phyloP scores from a whole-genome alignment of 2,329 filamentous ascomycete species.

The Sphaerulina musiva region DNA sequence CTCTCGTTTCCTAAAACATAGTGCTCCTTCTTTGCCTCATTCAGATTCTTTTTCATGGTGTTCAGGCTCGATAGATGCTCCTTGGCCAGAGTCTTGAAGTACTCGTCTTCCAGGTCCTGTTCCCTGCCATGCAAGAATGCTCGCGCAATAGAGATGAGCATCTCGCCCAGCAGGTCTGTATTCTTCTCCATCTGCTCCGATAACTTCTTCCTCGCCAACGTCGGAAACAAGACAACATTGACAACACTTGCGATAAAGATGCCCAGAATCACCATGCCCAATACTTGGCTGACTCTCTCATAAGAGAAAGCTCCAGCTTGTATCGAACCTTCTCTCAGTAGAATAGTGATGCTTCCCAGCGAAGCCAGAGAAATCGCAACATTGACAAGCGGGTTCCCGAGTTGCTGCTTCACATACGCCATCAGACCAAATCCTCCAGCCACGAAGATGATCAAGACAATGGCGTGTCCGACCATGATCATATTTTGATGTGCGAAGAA shows the following conservation, averaged over 20 bases:
- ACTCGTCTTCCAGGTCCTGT: conserved; percentile 61
- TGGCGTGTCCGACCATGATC: conserved; percentile 64
- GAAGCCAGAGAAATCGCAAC: conserved; percentile 73
- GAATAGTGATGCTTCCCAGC: conserved; percentile 78
- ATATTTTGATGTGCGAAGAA: conserved; percentile 65
- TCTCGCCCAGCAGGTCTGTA: conserved; percentile 69
- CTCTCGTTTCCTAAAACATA: conserved; percentile 73
- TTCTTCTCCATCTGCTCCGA: conserved; percentile 66
- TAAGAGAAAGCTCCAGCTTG: conserved; percentile 75
- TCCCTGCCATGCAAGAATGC: conserved; percentile 80
- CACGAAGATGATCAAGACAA: conserved; percentile 77
- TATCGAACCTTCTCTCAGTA: conserved; percentile 86
- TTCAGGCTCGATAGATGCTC: conserved; percentile 63
- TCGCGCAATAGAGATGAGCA: conserved; percentile 72
- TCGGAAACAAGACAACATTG: conserved; percentile 70
- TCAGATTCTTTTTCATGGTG: conserved; percentile 67
- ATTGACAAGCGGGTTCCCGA: conserved; percentile 38
- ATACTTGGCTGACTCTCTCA: conserved; percentile 71
- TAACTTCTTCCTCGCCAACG: conserved; percentile 67
- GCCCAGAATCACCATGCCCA: conserved; percentile 78
- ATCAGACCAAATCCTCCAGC: conserved; percentile 81
- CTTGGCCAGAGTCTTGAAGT: conserved; percentile 53
- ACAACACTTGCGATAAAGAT: conserved; percentile 64
- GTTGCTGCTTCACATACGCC: conserved; percentile 41
- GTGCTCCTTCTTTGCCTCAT: conserved; percentile 84